Percentiles rank a stretch among this genome's conserved stretches.
Conservation (phyloP, 192 early-diverging fungal genomes). For the Linnemannia elongata region DNA sequence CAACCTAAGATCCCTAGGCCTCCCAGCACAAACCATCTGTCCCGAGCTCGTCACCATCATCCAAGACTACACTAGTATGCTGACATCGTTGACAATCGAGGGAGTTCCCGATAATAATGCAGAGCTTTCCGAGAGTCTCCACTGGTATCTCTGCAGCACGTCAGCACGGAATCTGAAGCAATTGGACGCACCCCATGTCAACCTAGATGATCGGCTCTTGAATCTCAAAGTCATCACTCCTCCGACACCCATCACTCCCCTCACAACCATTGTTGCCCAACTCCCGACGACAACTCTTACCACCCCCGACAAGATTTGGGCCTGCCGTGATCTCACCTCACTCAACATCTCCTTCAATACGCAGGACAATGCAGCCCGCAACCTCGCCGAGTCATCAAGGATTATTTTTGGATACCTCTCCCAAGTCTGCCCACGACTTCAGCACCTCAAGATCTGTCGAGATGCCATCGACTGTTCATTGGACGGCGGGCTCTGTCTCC, state of each 20-base stretch:
- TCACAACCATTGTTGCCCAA: not conserved
- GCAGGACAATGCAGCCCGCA: not conserved
- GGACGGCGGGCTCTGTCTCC: constrained; percentile 4
- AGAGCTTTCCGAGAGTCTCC: not conserved
- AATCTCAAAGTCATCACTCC: not conserved
- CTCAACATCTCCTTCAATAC: constrained; percentile 2
- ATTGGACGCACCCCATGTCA: not conserved
- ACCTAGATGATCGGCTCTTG: constrained; percentile 2
- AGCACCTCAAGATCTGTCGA: constrained; percentile 3
- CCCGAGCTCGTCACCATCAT: constrained; percentile 8
- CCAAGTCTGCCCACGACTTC: not conserved
- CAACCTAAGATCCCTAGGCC: not conserved
- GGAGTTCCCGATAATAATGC: not conserved
- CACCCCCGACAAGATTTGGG: constrained; percentile 7
- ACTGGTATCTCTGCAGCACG: not conserved
- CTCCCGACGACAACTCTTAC: not conserved
- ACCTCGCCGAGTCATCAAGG: not conserved
- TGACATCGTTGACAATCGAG: constrained; percentile 3
- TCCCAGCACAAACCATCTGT: not conserved
- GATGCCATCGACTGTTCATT: not conserved
- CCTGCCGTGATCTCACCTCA: constrained; percentile 10
- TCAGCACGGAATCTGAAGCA: not conserved
- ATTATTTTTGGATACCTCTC: not conserved
- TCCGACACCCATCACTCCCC: not conserved
- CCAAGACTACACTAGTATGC: not conserved